These are phyloP conservation scores for Apophysomyces elegans DNA, from an alignment of 371 early-diverging fungal species.

Conservation along the genomic window DNA sequence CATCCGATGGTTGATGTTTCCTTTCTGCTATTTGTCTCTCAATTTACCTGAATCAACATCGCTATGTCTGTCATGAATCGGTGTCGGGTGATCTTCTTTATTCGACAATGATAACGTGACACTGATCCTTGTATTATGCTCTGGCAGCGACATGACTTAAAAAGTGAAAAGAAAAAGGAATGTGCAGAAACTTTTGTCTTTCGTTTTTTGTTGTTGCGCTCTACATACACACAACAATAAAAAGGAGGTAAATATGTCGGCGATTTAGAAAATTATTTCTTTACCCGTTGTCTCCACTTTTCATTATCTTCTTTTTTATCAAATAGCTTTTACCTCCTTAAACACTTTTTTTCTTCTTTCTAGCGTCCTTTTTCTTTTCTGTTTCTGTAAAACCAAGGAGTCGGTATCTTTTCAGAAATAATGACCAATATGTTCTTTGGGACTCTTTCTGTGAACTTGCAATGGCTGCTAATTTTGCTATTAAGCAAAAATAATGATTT, in stretches of 20 bases:
- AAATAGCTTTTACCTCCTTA: not conserved
- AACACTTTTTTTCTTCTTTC: too few species aligned
- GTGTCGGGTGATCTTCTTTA: not conserved
- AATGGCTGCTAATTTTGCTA: too few species aligned
- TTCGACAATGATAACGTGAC: constrained; percentile 7
- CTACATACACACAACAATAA: not conserved
- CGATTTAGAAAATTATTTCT: constrained; percentile 10
- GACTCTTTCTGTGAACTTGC: too few species aligned
- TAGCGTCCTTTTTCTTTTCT: too few species aligned
- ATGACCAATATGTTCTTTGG: too few species aligned
- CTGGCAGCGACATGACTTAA: constrained; percentile 8
- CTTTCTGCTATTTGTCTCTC: not conserved
- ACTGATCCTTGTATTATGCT: constrained; percentile 8
- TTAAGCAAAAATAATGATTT: too few species aligned
- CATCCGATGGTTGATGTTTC: not conserved
- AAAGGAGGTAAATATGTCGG: constrained; percentile 8
- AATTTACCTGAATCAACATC: constrained; percentile 4
- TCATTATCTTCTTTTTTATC: not conserved
- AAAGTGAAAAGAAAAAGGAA: constrained; percentile 2
- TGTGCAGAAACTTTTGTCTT: not conserved
- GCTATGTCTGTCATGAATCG: not conserved
- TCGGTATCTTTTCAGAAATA: too few species aligned
- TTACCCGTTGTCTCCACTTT: not conserved
- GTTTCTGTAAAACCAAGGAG: too few species aligned
- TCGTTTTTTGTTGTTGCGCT: too few species aligned